Conservation (phyloP, 768 basidiomycete species). For the Punctularia strigosozonata region DNA sequence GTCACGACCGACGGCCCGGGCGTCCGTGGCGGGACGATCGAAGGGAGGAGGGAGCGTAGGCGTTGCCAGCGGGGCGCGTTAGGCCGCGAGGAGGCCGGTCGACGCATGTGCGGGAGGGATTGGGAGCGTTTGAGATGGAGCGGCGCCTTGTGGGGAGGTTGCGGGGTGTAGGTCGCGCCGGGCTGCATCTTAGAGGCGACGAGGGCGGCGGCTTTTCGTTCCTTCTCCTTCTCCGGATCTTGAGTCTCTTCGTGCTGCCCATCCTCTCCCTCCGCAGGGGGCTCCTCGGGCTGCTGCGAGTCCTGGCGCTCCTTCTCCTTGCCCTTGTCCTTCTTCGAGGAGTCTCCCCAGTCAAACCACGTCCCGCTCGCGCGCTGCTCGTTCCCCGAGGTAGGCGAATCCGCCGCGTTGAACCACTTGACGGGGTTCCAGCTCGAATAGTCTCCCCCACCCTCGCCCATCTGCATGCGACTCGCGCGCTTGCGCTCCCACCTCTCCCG, state of each 20-base stretch:
- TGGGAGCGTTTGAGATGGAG: slow-evolving; percentile 17
- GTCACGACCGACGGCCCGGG: slow-evolving; percentile 41
- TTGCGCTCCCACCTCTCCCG: slow-evolving; percentile 41
- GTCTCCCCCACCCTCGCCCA: slow-evolving; percentile 34
- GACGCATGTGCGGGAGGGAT: slow-evolving; percentile 17
- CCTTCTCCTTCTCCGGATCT: slow-evolving; percentile 3
- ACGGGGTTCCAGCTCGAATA: slow-evolving; percentile 47
- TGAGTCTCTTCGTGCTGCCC: slow-evolving; percentile 1
- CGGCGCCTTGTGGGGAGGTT: too few species aligned
- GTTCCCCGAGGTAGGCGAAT: slow-evolving; percentile 38
- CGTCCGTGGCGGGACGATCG: slow-evolving; percentile 24
- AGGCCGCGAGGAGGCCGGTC: slow-evolving; percentile 7
- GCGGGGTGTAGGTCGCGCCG: neutral
- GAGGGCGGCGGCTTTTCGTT: slow-evolving; percentile 8
- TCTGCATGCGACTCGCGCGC: slow-evolving; percentile 21
- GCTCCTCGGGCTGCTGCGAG: slow-evolving; percentile 2
- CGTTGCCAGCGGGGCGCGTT: slow-evolving; percentile 44
- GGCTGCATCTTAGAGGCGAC: neutral
- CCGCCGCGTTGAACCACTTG: slow-evolving; percentile 26
- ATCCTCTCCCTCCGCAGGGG: neutral
- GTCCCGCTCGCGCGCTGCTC: too few species aligned
- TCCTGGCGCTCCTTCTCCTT: slow-evolving; percentile 4
- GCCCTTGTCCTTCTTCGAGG: slow-evolving; percentile 6
- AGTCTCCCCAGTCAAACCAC: slow-evolving; percentile 24
- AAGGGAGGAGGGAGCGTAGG: slow-evolving; percentile 55